phyloP scores from a whole-genome alignment of 306 rosid genomes.

The Gleditsia sinensis region DNA sequence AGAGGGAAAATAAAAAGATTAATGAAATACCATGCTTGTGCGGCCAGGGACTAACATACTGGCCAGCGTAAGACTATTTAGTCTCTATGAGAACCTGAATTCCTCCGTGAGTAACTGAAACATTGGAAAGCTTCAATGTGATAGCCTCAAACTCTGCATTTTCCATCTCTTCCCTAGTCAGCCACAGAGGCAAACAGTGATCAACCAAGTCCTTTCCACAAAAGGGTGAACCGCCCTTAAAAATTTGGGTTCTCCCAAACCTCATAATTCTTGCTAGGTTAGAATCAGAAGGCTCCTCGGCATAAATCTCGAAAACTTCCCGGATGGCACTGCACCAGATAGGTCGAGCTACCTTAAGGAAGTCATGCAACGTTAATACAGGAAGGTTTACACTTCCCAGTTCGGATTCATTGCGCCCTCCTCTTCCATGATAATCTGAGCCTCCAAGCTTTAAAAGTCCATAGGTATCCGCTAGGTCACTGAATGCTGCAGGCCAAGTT shows the following conservation, averaged over 20 bases:
- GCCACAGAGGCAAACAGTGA: constrained; percentile 71
- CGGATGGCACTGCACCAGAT: constrained; percentile 82
- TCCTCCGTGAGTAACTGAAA: constrained; percentile 50
- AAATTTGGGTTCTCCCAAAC: constrained; percentile 58
- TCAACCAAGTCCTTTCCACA: constrained; percentile 68
- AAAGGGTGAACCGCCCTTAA: constrained; percentile 55
- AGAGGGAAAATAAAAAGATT: no score
- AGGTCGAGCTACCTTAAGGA: constrained; percentile 80
- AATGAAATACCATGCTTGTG: no score
- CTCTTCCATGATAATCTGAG: constrained; percentile 89
- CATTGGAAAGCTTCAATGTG: constrained; percentile 68
- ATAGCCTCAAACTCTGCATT: constrained; percentile 68
- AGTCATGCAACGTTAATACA: constrained; percentile 62
- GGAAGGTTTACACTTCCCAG: constrained; percentile 97
- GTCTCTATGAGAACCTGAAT: constrained; percentile 53
- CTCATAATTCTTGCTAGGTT: constrained; percentile 64
- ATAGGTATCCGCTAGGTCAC: constrained; percentile 77
- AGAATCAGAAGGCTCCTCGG: constrained; percentile 78
- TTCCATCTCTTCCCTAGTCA: constrained; percentile 80
- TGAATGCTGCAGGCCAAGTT: constrained; percentile 63
- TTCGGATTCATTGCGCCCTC: constrained; percentile 77
- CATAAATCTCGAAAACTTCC: constrained; percentile 62
- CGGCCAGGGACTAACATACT: constrained; percentile 8
- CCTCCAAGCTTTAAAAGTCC: constrained; percentile 95
- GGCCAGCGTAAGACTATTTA: constrained; percentile 20